A percentile compares a stretch with the other conserved stretches of the same genome.
These are phyloP conservation scores for Gryganskiella cystojenkinii DNA, from an alignment of 192 early-diverging fungal genomes.

Conservation along the genomic window DNA sequence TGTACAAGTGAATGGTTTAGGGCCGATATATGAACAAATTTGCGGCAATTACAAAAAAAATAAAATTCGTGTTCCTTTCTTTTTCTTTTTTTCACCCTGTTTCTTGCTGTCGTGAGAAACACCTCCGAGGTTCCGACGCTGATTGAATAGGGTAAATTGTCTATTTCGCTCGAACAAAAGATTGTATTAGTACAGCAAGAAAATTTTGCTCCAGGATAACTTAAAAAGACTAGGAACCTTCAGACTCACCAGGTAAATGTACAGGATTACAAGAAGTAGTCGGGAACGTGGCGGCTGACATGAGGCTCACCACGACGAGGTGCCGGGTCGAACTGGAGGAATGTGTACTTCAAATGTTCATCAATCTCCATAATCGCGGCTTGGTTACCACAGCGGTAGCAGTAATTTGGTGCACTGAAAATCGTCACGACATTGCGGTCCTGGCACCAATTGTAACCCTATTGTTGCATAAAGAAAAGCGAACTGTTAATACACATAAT, in stretches of 20 bases:
- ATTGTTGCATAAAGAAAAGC: not conserved
- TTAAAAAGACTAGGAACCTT: too few species aligned
- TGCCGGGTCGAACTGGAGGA: conserved; percentile 98
- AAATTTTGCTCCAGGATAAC: too few species aligned
- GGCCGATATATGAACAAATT: too few species aligned
- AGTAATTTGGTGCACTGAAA: conserved; percentile 99
- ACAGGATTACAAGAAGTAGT: conserved; percentile 91
- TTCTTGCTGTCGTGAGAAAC: too few species aligned
- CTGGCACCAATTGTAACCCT: conserved; percentile 99
- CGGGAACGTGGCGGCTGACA: conserved; percentile 97
- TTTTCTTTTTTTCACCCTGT: too few species aligned
- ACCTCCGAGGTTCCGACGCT: too few species aligned
- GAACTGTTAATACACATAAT: not conserved
- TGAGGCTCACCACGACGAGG: conserved; percentile 98
- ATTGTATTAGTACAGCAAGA: too few species aligned
- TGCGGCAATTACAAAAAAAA: too few species aligned
- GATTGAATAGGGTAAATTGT: too few species aligned
- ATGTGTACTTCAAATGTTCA: conserved; percentile 99
- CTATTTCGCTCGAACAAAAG: too few species aligned
- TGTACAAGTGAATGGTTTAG: too few species aligned
- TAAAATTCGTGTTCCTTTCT: too few species aligned
- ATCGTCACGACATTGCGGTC: conserved; percentile 99
- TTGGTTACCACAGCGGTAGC: conserved; percentile 99
- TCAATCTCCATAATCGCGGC: conserved; percentile 99
- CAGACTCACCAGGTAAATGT: not conserved